A percentile compares a stretch with the other conserved stretches of the same genome.
These are phyloP conservation scores for Withania somnifera DNA, from an alignment of 305 asterid genomes.

Conservation along the genomic window DNA sequence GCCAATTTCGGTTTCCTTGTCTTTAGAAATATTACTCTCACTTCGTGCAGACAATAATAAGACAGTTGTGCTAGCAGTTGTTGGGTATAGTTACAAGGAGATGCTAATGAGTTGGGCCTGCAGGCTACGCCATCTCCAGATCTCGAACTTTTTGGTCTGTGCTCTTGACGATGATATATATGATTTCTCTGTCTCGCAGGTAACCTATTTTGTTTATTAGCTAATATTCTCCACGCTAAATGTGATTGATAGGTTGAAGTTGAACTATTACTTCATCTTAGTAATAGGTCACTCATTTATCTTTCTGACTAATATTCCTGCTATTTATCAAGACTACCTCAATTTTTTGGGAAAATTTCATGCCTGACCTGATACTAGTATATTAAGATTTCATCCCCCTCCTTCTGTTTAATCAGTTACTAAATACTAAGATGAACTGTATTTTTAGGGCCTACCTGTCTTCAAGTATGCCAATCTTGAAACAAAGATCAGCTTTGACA, in stretches of 20 bases:
- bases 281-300: background rate
- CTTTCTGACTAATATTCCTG: background rate
- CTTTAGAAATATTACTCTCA: slow-evolving; percentile 50
- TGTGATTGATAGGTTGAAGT: background rate
- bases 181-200: slow-evolving; percentile 75
- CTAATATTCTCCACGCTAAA: background rate
- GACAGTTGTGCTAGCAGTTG: slow-evolving; percentile 69
- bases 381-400: background rate
- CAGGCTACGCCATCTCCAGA: slow-evolving; percentile 48
- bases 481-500: slow-evolving; percentile 64
- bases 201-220: slow-evolving; percentile 13
- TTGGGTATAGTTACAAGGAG: slow-evolving; percentile 82
- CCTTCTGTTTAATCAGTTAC: background rate
- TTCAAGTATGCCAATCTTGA: slow-evolving; percentile 50
- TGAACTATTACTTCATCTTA: background rate
- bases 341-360: background rate
- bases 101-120: slow-evolving; percentile 98
- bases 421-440: background rate
- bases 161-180: slow-evolving; percentile 74
- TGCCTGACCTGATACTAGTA: background rate
- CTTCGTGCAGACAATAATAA: slow-evolving; percentile 50
- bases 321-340: background rate
- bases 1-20: slow-evolving; percentile 36
- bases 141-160: slow-evolving; percentile 59
- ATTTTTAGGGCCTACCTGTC: slow-evolving; percentile 75